A percentile compares a stretch with the other conserved stretches of the same genome.
Evolutionary conservation across 1,284 basidiomycete genomes (phyloP).

Genomic region (Cryptococcus wingfieldii): DNA sequence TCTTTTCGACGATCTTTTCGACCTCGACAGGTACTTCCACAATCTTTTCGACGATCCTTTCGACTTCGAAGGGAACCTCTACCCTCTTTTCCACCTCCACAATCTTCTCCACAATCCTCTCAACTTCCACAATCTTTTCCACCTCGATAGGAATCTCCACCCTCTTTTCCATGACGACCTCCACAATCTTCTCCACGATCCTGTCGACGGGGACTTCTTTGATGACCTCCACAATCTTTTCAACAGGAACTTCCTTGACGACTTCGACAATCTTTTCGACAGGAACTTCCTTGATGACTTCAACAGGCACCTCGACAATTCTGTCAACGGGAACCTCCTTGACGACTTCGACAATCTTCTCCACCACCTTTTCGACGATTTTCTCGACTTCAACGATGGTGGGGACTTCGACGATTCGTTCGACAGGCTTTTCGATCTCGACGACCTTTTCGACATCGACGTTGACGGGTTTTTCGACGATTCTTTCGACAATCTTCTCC

Average conservation of each 20-base stretch:
- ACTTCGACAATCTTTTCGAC: constrained; percentile 45
- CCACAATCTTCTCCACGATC: constrained; percentile 40
- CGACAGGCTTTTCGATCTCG: constrained; percentile 39
- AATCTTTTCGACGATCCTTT: constrained; percentile 19
- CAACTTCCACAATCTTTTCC: constrained; percentile 19
- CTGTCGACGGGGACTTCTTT: constrained; percentile 31
- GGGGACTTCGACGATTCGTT: constrained; percentile 43
- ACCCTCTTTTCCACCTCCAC: constrained; percentile 43
- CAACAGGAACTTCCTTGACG: constrained; percentile 26
- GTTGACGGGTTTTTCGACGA: constrained; percentile 31
- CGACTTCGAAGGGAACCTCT: constrained; percentile 34
- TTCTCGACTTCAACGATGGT: constrained; percentile 41
- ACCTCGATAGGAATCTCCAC: constrained; percentile 42
- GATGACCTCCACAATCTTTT: constrained; percentile 41
- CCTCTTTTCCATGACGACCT: constrained; percentile 34
- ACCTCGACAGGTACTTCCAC: constrained; percentile 38
- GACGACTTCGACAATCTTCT: constrained; percentile 37
- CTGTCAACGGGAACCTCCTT: constrained; percentile 36
- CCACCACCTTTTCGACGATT: constrained; percentile 40
- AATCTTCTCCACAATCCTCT: constrained; percentile 35
- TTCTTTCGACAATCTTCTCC: constrained; percentile 39
- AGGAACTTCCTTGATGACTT: constrained; percentile 29
- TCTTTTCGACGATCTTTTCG: constrained; percentile 29
- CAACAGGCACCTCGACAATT: constrained; percentile 26
- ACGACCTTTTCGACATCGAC: constrained; percentile 31